Evolutionary conservation across 495 filamentous ascomycete genomes (phyloP).

Genomic region (Aspergillus panamensis): DNA sequence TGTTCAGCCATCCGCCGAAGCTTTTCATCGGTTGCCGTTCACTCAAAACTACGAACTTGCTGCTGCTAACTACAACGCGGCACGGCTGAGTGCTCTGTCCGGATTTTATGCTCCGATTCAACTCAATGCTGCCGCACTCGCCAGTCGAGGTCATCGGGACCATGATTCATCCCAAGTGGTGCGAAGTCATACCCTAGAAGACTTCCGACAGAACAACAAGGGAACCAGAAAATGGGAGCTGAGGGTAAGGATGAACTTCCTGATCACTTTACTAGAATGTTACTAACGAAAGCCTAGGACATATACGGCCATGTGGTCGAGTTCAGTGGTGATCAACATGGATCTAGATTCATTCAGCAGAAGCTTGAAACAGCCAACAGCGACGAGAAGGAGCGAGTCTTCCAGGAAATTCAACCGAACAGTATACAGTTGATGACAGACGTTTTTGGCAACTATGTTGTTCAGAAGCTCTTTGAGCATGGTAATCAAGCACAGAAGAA

Average conservation of each 20-base stretch:
- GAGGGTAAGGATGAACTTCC: slow-evolving; percentile 51
- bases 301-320: slow-evolving; percentile 89
- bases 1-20: slow-evolving; percentile 28
- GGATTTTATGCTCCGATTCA: slow-evolving; percentile 33
- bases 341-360: slow-evolving; percentile 92
- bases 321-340: slow-evolving; percentile 93
- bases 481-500: slow-evolving; percentile 94
- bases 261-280: neutral
- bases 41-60: slow-evolving; percentile 34
- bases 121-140: slow-evolving; percentile 32
- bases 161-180: slow-evolving; percentile 61
- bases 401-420: slow-evolving; percentile 79
- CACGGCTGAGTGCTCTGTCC: slow-evolving; percentile 39
- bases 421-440: slow-evolving; percentile 89
- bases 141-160: slow-evolving; percentile 55
- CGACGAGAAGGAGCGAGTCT: slow-evolving; percentile 94
- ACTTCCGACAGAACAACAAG: slow-evolving; percentile 74
- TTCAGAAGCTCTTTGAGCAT: slow-evolving; percentile 97
- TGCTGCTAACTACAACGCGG: slow-evolving; percentile 15
- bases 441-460: slow-evolving; percentile 97
- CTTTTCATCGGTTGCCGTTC: slow-evolving; percentile 40
- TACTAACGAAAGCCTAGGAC: slow-evolving; percentile 50
- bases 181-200: slow-evolving; percentile 70
- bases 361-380: slow-evolving; percentile 94
- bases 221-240: slow-evolving; percentile 79